A percentile compares a stretch with the other conserved stretches of the same genome.
Evolutionary conservation across 768 basidiomycete genomes (phyloP).

Genomic region (Hypholoma sublateritium): DNA sequence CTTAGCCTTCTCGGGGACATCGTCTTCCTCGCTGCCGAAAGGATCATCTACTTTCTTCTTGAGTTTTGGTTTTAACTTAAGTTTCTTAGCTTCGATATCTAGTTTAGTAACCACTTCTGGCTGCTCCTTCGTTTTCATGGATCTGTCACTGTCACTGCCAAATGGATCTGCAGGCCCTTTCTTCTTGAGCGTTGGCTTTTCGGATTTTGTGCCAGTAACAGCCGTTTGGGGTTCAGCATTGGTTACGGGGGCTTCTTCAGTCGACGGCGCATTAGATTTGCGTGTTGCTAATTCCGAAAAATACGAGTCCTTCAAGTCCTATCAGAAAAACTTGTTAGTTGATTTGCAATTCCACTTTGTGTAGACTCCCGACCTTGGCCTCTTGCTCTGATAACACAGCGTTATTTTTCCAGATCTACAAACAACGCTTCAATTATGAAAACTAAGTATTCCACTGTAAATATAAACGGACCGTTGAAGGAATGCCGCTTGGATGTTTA

Average conservation of each 20-base stretch:
- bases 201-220: conserved; percentile 21
- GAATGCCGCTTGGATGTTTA: conserved; percentile 73
- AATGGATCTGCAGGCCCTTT: conserved; percentile 47
- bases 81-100: conserved; percentile 18
- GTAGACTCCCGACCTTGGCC: conserved; percentile 48
- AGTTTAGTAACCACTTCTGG: conserved; percentile 14
- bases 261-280: not conserved
- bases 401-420: conserved; percentile 68
- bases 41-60: not conserved
- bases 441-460: not conserved
- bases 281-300: conserved; percentile 46
- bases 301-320: conserved; percentile 67
- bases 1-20: conserved; percentile 9
- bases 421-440: not conserved
- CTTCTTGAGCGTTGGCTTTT: conserved; percentile 47
- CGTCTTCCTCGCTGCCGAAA: conserved; percentile 15
- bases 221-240: conserved; percentile 5
- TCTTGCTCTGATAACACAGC: conserved; percentile 58
- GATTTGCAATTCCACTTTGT: not conserved
- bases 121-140: conserved; percentile 7
- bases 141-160: conserved; percentile 45
- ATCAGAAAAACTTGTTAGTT: not conserved
- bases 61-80: conserved; percentile 19
- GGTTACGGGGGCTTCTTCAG: not conserved
- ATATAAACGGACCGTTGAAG: conserved; percentile 55